Evolutionary conservation across 75 land plant genomes (phyloP), one percentile per base, ranked within the genome.

Genomic region (Pseudotsuga menziesii): DNA sequence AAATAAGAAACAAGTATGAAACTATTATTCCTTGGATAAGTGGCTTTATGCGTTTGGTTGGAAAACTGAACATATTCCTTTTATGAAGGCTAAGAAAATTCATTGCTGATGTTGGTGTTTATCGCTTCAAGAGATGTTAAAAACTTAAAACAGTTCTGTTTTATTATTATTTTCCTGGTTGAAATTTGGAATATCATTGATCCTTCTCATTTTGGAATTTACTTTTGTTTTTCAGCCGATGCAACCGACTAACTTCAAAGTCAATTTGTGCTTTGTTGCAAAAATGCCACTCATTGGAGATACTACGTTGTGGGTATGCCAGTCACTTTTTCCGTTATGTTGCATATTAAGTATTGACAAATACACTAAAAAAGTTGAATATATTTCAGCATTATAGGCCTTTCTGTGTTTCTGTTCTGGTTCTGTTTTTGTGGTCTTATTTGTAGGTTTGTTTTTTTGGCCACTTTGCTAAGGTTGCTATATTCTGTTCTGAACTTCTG

Each of bases 241-340:
- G 98, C 80, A 81, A 85, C 62, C 82, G 59, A 58, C 75, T 94
- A 19, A 90, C 94, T 14, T 57, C 85, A 3, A 12, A 61, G 57
- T 88, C 97, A 62, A 88, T 96, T 56, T 83, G 84, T 23, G 84
- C 85, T 22, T 74, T 96, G 39, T 63, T 96, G 3, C 80, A 77
- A 74, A 71, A 85, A 63, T 91, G 97, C 80, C 84, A 66, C 36
- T 80, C 83, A 20, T 79, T 96, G 69, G 85, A 87, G 75, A 90
- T 81, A 67, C 58, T 96, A 70, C 83, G 97, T 87, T 96, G 97
- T 67, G 98, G 98, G 98, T 96, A 96, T 54, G 80, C 52, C 23
- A 22, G 23, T 23, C 22, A 22, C 57, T 74, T 74, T 27, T 75
- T 48, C 57, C 36, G 63, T 35, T 57, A 25, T 39, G 8, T 23